These are phyloP conservation scores for Durusdinium trenchii DNA, from an alignment of 73 alveolate species.

Conservation along the genomic window DNA sequence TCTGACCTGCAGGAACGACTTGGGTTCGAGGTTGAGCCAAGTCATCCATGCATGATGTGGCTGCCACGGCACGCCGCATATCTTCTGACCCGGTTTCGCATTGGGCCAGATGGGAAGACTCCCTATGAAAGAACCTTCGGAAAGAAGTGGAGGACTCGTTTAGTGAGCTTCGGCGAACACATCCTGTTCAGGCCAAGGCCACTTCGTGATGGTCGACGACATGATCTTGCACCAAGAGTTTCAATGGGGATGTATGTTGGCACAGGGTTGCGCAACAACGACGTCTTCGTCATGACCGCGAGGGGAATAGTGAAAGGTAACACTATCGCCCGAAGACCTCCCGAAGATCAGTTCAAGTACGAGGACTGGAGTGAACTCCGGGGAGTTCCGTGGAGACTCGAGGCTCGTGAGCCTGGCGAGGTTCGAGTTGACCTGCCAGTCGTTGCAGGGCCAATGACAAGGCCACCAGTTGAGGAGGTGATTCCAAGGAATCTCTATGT, in stretches of 20 bases:
- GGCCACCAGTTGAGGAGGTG: not conserved
- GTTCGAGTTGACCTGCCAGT: not conserved
- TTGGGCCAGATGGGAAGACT: constrained; percentile 1
- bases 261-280: no score
- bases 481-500: constrained; percentile 17
- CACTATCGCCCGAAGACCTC: not conserved
- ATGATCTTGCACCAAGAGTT: constrained; percentile 27
- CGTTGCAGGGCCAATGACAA: not conserved
- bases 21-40: not conserved
- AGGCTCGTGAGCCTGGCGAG: not conserved
- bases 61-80: constrained; percentile 43
- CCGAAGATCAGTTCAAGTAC: not conserved
- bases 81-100: not conserved
- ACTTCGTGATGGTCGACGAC: not conserved
- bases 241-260: constrained; percentile 26
- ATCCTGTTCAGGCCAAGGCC: constrained; percentile 19
- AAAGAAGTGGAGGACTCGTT: not conserved
- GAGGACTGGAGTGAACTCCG: constrained; percentile 18
- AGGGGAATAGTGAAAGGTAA: not conserved
- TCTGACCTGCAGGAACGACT: not conserved
- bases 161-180: not conserved
- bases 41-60: constrained; percentile 29
- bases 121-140: constrained; percentile 5
- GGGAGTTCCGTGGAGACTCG: constrained; percentile 44
- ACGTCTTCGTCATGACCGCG: no score